Conservation (phyloP, 1,284 basidiomycete genomes). For the Fomitopsis schrenkii region DNA sequence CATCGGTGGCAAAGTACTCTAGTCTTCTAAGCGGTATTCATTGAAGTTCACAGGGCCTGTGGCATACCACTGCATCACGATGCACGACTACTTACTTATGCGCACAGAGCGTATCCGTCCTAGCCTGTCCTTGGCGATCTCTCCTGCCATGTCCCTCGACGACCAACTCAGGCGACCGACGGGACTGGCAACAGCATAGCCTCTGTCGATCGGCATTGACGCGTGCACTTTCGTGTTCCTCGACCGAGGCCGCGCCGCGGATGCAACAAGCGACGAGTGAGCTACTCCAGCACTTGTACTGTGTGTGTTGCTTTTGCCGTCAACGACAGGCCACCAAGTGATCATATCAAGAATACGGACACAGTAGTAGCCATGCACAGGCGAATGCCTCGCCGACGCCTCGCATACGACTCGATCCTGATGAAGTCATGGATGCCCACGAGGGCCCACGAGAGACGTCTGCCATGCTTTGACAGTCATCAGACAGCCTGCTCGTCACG, state of each 20-base stretch:
- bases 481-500: neutral
- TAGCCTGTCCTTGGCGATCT: no score
- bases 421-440: no score
- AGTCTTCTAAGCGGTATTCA: no score
- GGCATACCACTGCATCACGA: no score
- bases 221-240: neutral
- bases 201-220: neutral
- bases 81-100: neutral
- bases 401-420: neutral
- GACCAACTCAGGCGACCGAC: no score
- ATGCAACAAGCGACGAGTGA: neutral
- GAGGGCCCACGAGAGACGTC: neutral
- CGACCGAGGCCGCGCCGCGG: neutral
- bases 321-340: neutral
- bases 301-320: neutral
- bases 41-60: no score
- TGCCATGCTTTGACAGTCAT: neutral
- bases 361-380: neutral
- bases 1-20: neutral
- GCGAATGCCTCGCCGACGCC: neutral
- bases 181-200: neutral
- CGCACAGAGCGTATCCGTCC: neutral
- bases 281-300: neutral
- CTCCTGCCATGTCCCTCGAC: no score
- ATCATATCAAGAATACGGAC: neutral